Conservation (phyloP, 352 stramenopile species). For the Globisporangium apiculatum region DNA sequence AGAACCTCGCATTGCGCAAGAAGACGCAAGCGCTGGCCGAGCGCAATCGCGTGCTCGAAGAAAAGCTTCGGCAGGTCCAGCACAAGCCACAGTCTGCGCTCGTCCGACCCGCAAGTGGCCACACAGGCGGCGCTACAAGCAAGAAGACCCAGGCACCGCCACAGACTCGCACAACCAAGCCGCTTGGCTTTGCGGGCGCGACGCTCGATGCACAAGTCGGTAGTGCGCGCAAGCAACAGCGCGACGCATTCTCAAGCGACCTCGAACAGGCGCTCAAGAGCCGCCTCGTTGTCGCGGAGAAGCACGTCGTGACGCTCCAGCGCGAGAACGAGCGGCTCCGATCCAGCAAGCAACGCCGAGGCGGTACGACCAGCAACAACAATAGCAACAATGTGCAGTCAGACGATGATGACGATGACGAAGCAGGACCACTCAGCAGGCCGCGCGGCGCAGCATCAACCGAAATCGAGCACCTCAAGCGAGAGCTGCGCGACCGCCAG, state of each 20-base stretch:
- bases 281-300: slow-evolving; percentile 57
- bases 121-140: slow-evolving; percentile 4
- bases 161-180: not conserved
- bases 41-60: slow-evolving; percentile 60
- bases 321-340: slow-evolving; percentile 63
- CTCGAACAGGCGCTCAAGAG: slow-evolving; percentile 71
- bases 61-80: slow-evolving; percentile 33
- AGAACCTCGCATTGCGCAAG: slow-evolving; percentile 65
- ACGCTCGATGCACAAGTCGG: slow-evolving; percentile 37
- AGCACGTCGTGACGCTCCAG: slow-evolving; percentile 60
- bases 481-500: slow-evolving; percentile 73
- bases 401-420: slow-evolving; percentile 20
- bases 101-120: not conserved
- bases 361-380: slow-evolving; percentile 23
- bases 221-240: slow-evolving; percentile 37
- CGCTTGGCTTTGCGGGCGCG: slow-evolving; percentile 17
- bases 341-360: not conserved
- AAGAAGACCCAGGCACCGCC: not conserved
- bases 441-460: slow-evolving; percentile 4
- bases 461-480: slow-evolving; percentile 53
- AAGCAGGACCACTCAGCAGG: slow-evolving; percentile 1
- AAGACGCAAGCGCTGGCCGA: slow-evolving; percentile 66
- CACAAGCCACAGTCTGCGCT: slow-evolving; percentile 15
- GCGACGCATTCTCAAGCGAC: slow-evolving; percentile 43
- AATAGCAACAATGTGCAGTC: slow-evolving; percentile 12